Evolutionary conservation across 2,329 filamentous ascomycete species (phyloP).

Genomic region (Chaetomiaceae sp.): DNA sequence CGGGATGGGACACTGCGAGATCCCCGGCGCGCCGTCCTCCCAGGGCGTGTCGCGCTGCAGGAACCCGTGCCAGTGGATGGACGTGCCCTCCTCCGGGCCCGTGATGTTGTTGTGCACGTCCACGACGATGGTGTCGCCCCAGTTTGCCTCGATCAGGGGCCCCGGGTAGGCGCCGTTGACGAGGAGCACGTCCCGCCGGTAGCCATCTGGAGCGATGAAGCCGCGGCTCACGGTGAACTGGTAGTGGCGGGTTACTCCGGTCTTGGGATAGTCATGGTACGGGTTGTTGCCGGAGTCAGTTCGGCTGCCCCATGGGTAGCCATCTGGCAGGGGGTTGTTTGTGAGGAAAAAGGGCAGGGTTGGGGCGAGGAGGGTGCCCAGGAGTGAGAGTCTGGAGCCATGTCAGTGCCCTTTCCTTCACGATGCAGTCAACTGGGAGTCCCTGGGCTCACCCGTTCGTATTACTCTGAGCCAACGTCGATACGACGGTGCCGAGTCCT

Average conservation of each 20-base stretch:
- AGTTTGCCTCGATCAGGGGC: conserved; percentile 60
- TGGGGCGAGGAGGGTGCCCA: conserved; percentile 38
- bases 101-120: conserved; percentile 65
- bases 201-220: conserved; percentile 53
- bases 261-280: conserved; percentile 45
- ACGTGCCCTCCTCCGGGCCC: conserved; percentile 42
- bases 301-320: conserved; percentile 49
- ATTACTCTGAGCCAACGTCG: conserved; percentile 30
- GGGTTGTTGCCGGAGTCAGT: conserved; percentile 45
- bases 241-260: conserved; percentile 52
- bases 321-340: conserved; percentile 46
- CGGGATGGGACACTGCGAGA: conserved; percentile 62
- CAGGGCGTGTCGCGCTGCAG: conserved; percentile 46
- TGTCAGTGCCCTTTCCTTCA: conserved; percentile 2
- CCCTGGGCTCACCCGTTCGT: conserved; percentile 37
- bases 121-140: conserved; percentile 52
- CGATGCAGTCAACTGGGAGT: too few relatives aligned
- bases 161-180: conserved; percentile 65
- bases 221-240: conserved; percentile 50
- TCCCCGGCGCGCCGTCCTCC: conserved; percentile 49
- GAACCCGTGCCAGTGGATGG: conserved; percentile 53
- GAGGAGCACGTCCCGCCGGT: conserved; percentile 50
- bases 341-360: conserved; percentile 41
- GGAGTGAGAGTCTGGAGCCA: conserved; percentile 34
- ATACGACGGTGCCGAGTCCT: conserved; percentile 11